These are phyloP conservation scores for Aspergillus uvarum DNA, from an alignment of 2,329 filamentous ascomycete species.

Conservation along the genomic window DNA sequence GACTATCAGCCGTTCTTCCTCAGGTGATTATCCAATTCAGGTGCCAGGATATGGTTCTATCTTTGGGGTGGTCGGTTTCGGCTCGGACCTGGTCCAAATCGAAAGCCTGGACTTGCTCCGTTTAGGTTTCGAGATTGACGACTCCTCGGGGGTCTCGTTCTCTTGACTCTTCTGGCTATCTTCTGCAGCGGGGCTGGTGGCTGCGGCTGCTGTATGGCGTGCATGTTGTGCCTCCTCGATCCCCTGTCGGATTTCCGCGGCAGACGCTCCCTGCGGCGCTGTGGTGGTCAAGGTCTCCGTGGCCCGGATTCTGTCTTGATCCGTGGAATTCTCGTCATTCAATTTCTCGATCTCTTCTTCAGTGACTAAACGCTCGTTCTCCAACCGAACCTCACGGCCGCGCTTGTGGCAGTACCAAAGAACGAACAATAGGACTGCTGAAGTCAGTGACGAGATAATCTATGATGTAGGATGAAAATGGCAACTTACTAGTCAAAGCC, in stretches of 20 bases:
- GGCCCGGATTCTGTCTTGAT: constrained; percentile 33
- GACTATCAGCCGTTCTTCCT: background rate
- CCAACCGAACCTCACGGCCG: constrained; percentile 78
- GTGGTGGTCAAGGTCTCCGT: constrained; percentile 43
- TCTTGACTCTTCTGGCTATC: constrained; percentile 5
- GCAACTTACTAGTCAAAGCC: constrained; percentile 74
- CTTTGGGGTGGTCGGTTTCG: constrained; percentile 20
- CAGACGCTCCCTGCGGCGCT: constrained; percentile 41
- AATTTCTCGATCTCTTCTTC: constrained; percentile 45
- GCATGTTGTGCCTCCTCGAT: constrained; percentile 41
- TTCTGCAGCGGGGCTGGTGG: constrained; percentile 1
- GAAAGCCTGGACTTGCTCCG: constrained; percentile 33
- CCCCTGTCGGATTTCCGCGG: constrained; percentile 41
- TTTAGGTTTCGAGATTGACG: constrained; percentile 22
- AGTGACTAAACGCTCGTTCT: constrained; percentile 55
- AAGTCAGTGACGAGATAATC: constrained; percentile 3
- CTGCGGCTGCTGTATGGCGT: constrained; percentile 25
- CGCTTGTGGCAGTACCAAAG: constrained; percentile 99
- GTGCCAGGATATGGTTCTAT: constrained; percentile 40
- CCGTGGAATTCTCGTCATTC: constrained; percentile 34
- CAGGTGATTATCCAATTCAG: constrained; percentile 18
- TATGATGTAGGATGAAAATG: background rate
- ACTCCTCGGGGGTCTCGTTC: constrained; percentile 1
- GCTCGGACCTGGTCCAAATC: constrained; percentile 28
- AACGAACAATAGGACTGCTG: constrained; percentile 80